Base-by-base conservation (phyloP, 495 filamentous ascomycete genomes). In the Pyrenula massariospora region DNA sequence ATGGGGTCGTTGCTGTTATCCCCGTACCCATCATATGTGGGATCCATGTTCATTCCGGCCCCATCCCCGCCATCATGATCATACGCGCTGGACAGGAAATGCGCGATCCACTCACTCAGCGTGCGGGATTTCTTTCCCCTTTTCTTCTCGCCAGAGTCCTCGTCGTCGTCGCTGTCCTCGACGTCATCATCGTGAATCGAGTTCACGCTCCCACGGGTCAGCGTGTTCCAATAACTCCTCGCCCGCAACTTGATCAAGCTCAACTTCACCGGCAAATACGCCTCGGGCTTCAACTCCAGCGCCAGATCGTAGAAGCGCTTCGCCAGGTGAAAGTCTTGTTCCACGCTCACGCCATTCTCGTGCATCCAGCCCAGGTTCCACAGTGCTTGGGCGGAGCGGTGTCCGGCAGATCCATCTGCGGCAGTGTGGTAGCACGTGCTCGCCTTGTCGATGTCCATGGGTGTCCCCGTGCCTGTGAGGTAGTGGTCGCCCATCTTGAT, bases 351-450 rank as follows among this genome's bases (percentile, higher is more conserved):
- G 1, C 93, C 93, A 64, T 97, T 96, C 70, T 99, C 93, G 68
- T 99, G 90, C 89, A 99, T 97, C 93, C 93, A 99, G 12, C 93
- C 93, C 12, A 99, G 75, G 61, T 99, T 96, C 81, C 89, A 99
- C 56, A 95, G 84, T 12, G 94, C 94, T 72, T 97, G 93, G 23
- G 92, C 91, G 64, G 88, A 93, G 63, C 89, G 88, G 62, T 89
- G 81, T 53, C 83, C 88, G 5, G 31, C 31, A 19, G n/a, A 24
- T 8, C n/a, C 22, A 63, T 98, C 93, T 1, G 91, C 91, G 3
- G 93, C 93, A 10, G 86, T 87, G 54, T 87, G 84, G 60, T 97
- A 99, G 71, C 94, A 97, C 21, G 85, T 82, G 0, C 91, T 91
- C 1, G 93, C 93, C 68, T 96, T 96, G 58, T 95, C 89, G 8